A percentile compares a stretch with the other conserved stretches of the same genome.
phyloP scores from a whole-genome alignment of 2,329 filamentous ascomycete species.

The Penicillium sp. region DNA sequence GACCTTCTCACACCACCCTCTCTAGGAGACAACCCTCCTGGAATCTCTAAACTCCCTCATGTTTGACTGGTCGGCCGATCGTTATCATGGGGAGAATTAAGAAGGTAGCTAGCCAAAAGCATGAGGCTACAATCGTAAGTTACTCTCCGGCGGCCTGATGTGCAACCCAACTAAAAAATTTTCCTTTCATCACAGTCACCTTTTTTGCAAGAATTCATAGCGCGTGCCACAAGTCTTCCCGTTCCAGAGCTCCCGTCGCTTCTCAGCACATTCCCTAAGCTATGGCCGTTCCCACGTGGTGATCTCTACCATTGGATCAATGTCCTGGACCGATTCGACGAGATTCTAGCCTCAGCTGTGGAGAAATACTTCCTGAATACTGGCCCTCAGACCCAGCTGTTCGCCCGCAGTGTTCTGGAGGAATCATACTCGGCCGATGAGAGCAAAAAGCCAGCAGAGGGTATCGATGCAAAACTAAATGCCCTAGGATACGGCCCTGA shows the following conservation, averaged over 20 bases:
- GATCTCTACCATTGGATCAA: conserved; percentile 99
- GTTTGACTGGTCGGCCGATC: conserved; percentile 34
- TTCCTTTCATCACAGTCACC: conserved; percentile 62
- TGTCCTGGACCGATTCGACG: conserved; percentile 88
- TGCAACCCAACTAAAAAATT: conserved; percentile 22
- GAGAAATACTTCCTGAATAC: conserved; percentile 74
- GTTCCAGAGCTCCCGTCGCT: conserved; percentile 73
- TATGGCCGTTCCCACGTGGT: conserved; percentile 93
- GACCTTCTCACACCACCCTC: conserved; percentile 21
- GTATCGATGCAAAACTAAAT: conserved; percentile 53
- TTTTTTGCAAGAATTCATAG: conserved; percentile 78
- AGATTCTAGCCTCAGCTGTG: conserved; percentile 77
- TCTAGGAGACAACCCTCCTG: conserved; percentile 29
- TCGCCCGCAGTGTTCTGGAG: conserved; percentile 48
- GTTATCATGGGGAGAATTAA: conserved; percentile 52
- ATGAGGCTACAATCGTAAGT: conserved; percentile 51
- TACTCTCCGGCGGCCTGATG: conserved; percentile 10
- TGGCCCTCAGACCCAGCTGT: conserved; percentile 76
- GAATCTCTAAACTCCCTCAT: conserved; percentile 34
- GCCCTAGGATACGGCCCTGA: conserved; percentile 66
- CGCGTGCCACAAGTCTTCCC: conserved; percentile 59
- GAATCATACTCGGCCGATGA: conserved; percentile 58
- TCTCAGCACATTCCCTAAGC: conserved; percentile 75
- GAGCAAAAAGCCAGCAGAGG: conserved; percentile 53
- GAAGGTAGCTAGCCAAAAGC: conserved; percentile 51